These are phyloP conservation scores for Candida verbasci DNA, from an alignment of 805 yeast species.

Conservation along the genomic window DNA sequence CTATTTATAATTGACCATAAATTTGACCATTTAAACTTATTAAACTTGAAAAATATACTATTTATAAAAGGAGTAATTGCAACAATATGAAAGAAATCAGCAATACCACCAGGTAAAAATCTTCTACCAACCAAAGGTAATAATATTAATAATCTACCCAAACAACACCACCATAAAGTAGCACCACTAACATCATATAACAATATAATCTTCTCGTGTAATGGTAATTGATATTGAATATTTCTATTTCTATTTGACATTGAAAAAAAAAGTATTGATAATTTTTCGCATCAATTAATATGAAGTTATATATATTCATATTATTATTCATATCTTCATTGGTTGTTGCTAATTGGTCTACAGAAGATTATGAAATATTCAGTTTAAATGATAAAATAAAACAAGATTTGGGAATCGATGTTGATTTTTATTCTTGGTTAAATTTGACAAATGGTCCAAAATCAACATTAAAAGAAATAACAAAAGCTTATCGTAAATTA, in stretches of 20 bases:
- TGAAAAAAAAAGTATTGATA: background rate
- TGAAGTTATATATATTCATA: conserved; percentile 6
- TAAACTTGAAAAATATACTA: background rate
- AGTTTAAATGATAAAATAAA: conserved; percentile 60
- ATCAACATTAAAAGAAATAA: conserved; percentile 50
- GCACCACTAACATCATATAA: conserved; percentile 30
- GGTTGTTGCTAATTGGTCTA: conserved; percentile 45
- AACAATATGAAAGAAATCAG: conserved; percentile 53
- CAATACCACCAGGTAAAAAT: conserved; percentile 68
- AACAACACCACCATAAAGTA: conserved; percentile 47
- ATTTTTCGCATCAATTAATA: background rate
- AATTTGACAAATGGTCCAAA: conserved; percentile 43
- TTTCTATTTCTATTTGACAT: too few species aligned
- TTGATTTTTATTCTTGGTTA: conserved; percentile 68
- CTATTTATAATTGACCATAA: conserved; percentile 28
- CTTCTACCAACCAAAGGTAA: conserved; percentile 61
- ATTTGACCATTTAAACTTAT: conserved; percentile 10
- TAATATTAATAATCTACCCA: conserved; percentile 45
- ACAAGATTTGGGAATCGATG: conserved; percentile 55
- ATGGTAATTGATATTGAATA: conserved; percentile 37
- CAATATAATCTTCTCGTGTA: conserved; percentile 26
- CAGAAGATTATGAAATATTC: conserved; percentile 80
- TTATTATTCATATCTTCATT: conserved; percentile 8
- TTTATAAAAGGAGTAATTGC: conserved; percentile 26
- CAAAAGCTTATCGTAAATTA: conserved; percentile 63